Evolutionary conservation across 768 basidiomycete species (phyloP), one percentile per base, ranked within the genome.

Genomic region (Daedaleopsis nitida): DNA sequence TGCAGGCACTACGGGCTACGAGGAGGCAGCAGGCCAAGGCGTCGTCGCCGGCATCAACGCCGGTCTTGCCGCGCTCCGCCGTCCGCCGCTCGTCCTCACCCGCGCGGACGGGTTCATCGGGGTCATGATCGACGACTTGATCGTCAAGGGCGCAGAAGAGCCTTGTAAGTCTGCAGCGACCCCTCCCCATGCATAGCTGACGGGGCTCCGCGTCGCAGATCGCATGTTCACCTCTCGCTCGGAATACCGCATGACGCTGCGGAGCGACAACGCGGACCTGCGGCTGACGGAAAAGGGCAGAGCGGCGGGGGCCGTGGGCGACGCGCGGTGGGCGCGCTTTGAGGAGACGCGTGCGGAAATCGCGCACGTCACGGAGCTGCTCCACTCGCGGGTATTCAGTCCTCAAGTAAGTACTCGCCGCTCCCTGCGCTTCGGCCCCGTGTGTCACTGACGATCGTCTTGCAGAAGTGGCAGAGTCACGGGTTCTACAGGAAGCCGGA

Each of bases 151-250:
- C 3, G 88, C 91, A 3, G 91, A 94, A 69, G 94, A 96, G 70
- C 94, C 94, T 52, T 96, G 93, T 94, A 70, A 39, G 87, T 77
- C 44, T 35, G 44, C 24, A 16, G 38, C 21, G 16, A 43, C 13
- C 14, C 35, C 8, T 21, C 7, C 17, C 3, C 24, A 23, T 23
- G 11, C 52, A 35, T 2, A n/a, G n/a, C 39, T 42, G 39, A 42
- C 39, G 5, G 27, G 27, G 3, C 7, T 32, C 27, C 27, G 27
- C 27, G 27, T 32, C 44, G 45, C 68, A 94, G 92, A 96, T 66
- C 89, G 94, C 27, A 95, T 96, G 92, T 96, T 96, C 73, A 96
- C 94, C 0, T 90, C 91, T 16, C 82, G 94, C 39, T 92, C 91
- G 16, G 94, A 96, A 68, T 96, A 94, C 70, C 86, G 94, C 23